A percentile compares a stretch with the other conserved stretches of the same genome.
Evolutionary conservation across 192 early-diverging fungal species (phyloP).

Genomic region (Lunasporangiospora selenospora): DNA sequence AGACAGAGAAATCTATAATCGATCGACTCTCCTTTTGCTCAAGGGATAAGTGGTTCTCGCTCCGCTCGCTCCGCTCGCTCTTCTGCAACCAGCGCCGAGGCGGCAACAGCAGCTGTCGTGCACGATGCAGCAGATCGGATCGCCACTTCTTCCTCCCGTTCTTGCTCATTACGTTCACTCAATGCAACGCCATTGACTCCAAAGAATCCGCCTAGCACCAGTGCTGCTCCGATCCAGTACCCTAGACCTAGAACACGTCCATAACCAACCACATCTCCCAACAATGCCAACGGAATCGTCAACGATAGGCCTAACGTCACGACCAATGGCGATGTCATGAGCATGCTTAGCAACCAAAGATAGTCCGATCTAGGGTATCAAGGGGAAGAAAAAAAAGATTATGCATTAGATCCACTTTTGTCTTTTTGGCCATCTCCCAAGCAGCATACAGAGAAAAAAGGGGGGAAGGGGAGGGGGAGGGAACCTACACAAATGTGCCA

Average conservation of each 20-base stretch:
- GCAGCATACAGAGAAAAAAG: neutral
- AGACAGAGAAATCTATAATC: no score
- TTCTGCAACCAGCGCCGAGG: slow-evolving; percentile 19
- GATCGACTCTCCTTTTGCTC: no score
- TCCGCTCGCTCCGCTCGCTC: slow-evolving; percentile 4
- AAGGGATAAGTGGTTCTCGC: no score
- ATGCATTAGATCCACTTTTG: neutral
- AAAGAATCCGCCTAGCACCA: slow-evolving; percentile 75
- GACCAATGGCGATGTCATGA: slow-evolving; percentile 84
- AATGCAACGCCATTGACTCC: slow-evolving; percentile 59
- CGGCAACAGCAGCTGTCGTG: slow-evolving; percentile 23
- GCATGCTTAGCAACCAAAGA: slow-evolving; percentile 77
- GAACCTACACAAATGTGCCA: slow-evolving; percentile 80
- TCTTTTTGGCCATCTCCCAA: no score
- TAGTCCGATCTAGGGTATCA: slow-evolving; percentile 72
- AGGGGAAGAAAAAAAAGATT: neutral
- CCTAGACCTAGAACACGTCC: slow-evolving; percentile 53
- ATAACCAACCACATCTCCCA: slow-evolving; percentile 76
- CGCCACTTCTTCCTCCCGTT: slow-evolving; percentile 28
- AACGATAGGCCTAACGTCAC: slow-evolving; percentile 80
- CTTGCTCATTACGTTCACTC: slow-evolving; percentile 39
- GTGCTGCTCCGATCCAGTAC: slow-evolving; percentile 70
- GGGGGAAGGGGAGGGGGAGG: no score
- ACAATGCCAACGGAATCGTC: slow-evolving; percentile 57
- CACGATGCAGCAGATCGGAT: slow-evolving; percentile 28